These are phyloP conservation scores for Periconia digitata DNA, from an alignment of 2,329 filamentous ascomycete species.

Conservation along the genomic window DNA sequence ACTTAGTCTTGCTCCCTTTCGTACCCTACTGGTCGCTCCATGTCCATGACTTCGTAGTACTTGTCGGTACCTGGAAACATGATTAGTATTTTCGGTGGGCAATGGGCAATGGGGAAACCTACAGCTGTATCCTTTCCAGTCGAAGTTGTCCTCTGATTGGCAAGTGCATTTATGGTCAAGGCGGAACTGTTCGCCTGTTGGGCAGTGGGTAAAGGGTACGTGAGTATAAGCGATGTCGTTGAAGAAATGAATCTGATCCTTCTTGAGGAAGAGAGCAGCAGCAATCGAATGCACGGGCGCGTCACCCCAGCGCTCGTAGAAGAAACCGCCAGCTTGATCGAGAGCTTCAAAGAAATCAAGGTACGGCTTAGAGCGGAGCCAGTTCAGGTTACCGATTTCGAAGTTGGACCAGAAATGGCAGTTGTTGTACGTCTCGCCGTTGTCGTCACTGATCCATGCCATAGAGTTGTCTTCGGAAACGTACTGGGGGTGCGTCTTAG, in stretches of 20 bases:
- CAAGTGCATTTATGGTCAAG: constrained; percentile 89
- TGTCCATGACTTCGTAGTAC: constrained; percentile 80
- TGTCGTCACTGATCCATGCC: constrained; percentile 88
- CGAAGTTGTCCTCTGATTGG: constrained; percentile 95
- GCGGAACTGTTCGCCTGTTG: constrained; percentile 82
- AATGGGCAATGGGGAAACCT: constrained; percentile 45
- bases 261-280: constrained; percentile 81
- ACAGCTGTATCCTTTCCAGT: constrained; percentile 99
- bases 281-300: constrained; percentile 98
- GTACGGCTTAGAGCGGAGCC: constrained; percentile 88
- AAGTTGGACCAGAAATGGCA: constrained; percentile 99
- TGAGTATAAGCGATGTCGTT: constrained; percentile 99
- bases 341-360: constrained; percentile 86
- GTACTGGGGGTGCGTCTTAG: constrained; percentile 85
- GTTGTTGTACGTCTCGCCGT: constrained; percentile 89
- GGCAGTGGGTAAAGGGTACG: constrained; percentile 96
- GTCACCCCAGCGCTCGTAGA: constrained; percentile 98
- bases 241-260: constrained; percentile 97
- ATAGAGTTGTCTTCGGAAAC: constrained; percentile 82
- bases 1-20: constrained; percentile 62
- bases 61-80: constrained; percentile 71
- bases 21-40: constrained; percentile 83
- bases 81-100: constrained; percentile 12
- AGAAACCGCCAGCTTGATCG: constrained; percentile 92
- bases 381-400: constrained; percentile 90